Base-by-base conservation (phyloP, 345 rosid genomes). In the Geranium brycei region DNA sequence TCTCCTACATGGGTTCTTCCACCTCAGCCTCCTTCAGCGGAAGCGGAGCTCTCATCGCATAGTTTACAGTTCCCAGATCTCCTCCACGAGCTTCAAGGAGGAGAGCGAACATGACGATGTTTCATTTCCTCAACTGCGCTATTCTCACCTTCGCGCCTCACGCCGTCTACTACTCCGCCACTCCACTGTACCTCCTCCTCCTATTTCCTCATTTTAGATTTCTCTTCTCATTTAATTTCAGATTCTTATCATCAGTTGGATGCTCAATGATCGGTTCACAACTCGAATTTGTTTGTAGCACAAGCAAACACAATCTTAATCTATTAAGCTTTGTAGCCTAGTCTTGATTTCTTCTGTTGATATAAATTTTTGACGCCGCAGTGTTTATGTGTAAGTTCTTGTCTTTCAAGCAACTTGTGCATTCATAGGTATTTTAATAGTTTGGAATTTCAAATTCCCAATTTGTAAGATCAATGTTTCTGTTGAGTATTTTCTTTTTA, bases 81-180 rank as follows among this genome's bases (percentile, higher is more conserved):
- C 14, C 0, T 6, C 1, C 53, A 8, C 40, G 40, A 63, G 67
- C 11, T 16, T 47, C 13, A 47, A 47, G 15, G 53, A 47, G 53
- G 15, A 47, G 15, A 47, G 53, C 53, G 15, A 68, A 30, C 55
- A 92, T 93, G 99, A 93, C 99, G 74, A 63, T 89, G 59, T 93
- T 93, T 64, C 99, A 93, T 80, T 93, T 93, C 85, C 90, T 92
- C 85, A 93, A 93, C 81, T 93, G 99, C 65, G 97, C 99, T 19
- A 93, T 93, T 78, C 91, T 93, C 74, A 89, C 97, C 35, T 93
- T 89, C 70, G 99, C 95, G 5, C 99, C 99, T 68, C 99, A 93
- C 77, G 99, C 99, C 75, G 96, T 93, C 67, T 93, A 93, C 79
- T 89, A 89, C 88, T 93, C 99, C 65, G 97, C 97, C 62, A 93